Evolutionary conservation across 371 early-diverging fungal genomes (phyloP).

Genomic region (Mucor mucedo): DNA sequence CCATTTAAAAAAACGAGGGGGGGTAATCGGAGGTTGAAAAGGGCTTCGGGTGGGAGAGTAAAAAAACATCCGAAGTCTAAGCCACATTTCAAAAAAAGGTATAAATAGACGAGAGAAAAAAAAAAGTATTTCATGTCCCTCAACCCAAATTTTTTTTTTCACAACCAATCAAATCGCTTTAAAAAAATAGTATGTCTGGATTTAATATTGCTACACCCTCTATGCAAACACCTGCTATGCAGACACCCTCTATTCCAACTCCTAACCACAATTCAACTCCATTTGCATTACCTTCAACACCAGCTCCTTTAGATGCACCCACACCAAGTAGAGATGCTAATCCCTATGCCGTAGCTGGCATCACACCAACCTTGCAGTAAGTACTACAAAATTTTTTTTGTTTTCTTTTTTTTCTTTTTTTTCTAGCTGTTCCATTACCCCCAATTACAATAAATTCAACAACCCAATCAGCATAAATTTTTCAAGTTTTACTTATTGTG

Average conservation of each 20-base stretch:
- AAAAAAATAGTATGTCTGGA: conserved; percentile 42
- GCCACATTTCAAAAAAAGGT: conserved; percentile 13
- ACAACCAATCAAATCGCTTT: too few species aligned
- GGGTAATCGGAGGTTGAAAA: neutral
- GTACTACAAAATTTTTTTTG: conserved; percentile 16
- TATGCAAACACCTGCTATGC: conserved; percentile 52
- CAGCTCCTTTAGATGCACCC: conserved; percentile 56
- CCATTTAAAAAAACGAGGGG: too few species aligned
- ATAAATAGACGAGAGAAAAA: conserved; percentile 14
- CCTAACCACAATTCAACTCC: conserved; percentile 49
- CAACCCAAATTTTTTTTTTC: neutral
- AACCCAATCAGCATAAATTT: too few species aligned
- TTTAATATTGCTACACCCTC: conserved; percentile 58
- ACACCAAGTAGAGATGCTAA: conserved; percentile 60
- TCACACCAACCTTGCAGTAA: conserved; percentile 87
- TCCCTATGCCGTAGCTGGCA: conserved; percentile 71
- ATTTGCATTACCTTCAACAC: conserved; percentile 54
- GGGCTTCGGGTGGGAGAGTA: neutral
- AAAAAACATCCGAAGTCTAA: conserved; percentile 13
- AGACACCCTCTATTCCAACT: conserved; percentile 56
- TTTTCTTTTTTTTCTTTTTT: too few species aligned
- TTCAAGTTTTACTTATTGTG: too few species aligned
- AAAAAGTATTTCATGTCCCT: conserved; percentile 1
- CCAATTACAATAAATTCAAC: too few species aligned
- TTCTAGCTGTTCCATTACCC: too few species aligned